Evolutionary conservation across 495 filamentous ascomycete genomes (phyloP).

Genomic region (Neurospora sp.): DNA sequence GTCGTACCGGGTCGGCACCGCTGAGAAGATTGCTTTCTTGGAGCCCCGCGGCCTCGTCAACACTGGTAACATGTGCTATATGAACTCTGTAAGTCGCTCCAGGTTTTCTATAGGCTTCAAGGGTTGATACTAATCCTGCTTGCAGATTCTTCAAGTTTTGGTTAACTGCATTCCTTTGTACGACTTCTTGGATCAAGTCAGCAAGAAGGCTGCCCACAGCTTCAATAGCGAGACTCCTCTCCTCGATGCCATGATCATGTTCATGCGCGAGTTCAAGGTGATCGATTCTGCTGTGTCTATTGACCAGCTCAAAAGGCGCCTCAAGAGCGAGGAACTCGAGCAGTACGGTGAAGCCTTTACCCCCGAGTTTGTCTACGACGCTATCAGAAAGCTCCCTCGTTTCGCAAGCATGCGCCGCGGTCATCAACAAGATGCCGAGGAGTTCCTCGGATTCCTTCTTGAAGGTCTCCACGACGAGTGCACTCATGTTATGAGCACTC

Average conservation of each 20-base stretch:
- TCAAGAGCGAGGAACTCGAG: constrained; percentile 78
- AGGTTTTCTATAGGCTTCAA: not conserved
- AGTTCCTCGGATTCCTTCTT: constrained; percentile 89
- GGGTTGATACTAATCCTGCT: not conserved
- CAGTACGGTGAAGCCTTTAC: constrained; percentile 85
- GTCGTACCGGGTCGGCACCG: constrained; percentile 49
- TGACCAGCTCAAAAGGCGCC: constrained; percentile 58
- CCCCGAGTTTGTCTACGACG: constrained; percentile 91
- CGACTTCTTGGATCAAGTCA: constrained; percentile 79
- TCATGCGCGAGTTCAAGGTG: constrained; percentile 84
- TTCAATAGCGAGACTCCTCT: constrained; percentile 93
- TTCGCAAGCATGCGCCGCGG: constrained; percentile 92
- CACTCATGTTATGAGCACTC: constrained; percentile 56
- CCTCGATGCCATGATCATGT: constrained; percentile 93
- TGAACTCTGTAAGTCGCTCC: constrained; percentile 78
- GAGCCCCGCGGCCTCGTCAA: constrained; percentile 94
- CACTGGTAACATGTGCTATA: constrained; percentile 99
- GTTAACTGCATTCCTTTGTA: constrained; percentile 92
- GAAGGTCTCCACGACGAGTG: constrained; percentile 93
- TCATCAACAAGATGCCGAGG: constrained; percentile 96
- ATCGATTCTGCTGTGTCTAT: constrained; percentile 68
- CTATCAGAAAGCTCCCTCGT: constrained; percentile 72
- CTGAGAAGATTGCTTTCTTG: constrained; percentile 66
- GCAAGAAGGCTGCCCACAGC: constrained; percentile 72
- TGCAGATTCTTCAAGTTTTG: constrained; percentile 81